Percentiles rank a stretch among this genome's conserved stretches.
Evolutionary conservation across 2,329 filamentous ascomycete species (phyloP).

Genomic region (Phialemonium atrogriseum): DNA sequence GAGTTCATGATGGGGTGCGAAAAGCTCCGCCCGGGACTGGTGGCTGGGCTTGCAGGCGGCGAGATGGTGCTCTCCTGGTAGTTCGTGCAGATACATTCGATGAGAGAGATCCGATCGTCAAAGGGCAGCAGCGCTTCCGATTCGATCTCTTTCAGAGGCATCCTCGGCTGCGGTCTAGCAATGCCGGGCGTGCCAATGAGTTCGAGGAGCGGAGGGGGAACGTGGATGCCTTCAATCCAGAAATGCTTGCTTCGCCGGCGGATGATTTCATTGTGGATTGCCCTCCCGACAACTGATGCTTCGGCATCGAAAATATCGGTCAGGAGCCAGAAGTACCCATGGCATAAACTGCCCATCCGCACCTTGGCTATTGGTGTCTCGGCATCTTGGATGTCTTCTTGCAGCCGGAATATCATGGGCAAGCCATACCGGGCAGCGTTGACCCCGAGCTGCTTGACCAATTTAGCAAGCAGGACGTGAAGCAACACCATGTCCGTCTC

Average conservation of each 20-base stretch:
- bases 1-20: constrained; percentile 52
- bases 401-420: constrained; percentile 82
- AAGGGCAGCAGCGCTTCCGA: constrained; percentile 64
- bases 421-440: constrained; percentile 73
- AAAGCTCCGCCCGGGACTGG: constrained; percentile 59
- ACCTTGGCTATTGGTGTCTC: constrained; percentile 64
- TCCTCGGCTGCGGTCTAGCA: constrained; percentile 32
- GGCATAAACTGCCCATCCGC: constrained; percentile 73
- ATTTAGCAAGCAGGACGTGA: constrained; percentile 65
- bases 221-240: constrained; percentile 67
- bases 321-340: constrained; percentile 81
- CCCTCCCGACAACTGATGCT: constrained; percentile 56
- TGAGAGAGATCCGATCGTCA: constrained; percentile 61
- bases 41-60: constrained; percentile 60
- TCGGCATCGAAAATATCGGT: constrained; percentile 73
- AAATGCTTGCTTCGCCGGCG: constrained; percentile 65
- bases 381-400: constrained; percentile 69
- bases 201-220: constrained; percentile 60
- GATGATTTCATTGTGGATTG: constrained; percentile 68
- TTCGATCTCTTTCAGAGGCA: constrained; percentile 46
- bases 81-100: constrained; percentile 63
- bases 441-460: constrained; percentile 71
- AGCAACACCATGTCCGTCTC: constrained; percentile 70
- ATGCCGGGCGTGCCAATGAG: constrained; percentile 48
- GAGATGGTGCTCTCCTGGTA: constrained; percentile 58